phyloP scores from a whole-genome alignment of 371 early-diverging fungal genomes.

The Gilbertella persicaria region DNA sequence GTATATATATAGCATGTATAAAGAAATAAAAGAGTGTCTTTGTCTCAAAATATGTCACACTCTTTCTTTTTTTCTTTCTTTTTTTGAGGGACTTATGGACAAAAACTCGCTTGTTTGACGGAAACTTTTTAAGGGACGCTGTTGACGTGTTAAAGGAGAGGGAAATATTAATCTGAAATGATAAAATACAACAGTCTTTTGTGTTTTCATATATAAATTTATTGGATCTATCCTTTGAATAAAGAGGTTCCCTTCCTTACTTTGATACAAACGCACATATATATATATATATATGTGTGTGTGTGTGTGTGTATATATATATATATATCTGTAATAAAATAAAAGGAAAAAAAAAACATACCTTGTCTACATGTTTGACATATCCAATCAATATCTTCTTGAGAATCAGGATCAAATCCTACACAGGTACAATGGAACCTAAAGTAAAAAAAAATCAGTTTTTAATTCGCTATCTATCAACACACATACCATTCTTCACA shows the following conservation, averaged over 20 bases:
- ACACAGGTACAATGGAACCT: slow-evolving; percentile 83
- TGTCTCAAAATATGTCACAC: too few species aligned
- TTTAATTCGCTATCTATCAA: background rate
- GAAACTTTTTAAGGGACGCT: too few species aligned
- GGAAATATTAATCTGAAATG: too few species aligned
- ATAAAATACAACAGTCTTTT: background rate
- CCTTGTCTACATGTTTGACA: slow-evolving; percentile 46
- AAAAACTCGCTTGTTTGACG: too few species aligned
- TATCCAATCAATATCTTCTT: slow-evolving; percentile 56
- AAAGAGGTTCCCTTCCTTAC: background rate
- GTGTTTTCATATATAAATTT: background rate
- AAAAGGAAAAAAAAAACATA: slow-evolving; percentile 6
- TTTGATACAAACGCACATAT: background rate
- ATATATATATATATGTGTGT: background rate
- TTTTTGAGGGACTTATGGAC: too few species aligned
- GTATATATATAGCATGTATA: too few species aligned
- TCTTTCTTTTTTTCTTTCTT: too few species aligned
- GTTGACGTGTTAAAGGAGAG: too few species aligned
- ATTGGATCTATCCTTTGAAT: background rate
- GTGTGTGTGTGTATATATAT: slow-evolving; percentile 1
- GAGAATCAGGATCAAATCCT: slow-evolving; percentile 61
- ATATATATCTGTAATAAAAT: background rate
- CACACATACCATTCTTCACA: slow-evolving; percentile 72
- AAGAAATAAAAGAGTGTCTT: too few species aligned
- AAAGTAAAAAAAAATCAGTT: slow-evolving; percentile 5